Percentiles rank a stretch among this genome's conserved stretches.
These are phyloP conservation scores for Thecaphora thlaspeos DNA, from an alignment of 1,284 basidiomycete species.

Conservation along the genomic window DNA sequence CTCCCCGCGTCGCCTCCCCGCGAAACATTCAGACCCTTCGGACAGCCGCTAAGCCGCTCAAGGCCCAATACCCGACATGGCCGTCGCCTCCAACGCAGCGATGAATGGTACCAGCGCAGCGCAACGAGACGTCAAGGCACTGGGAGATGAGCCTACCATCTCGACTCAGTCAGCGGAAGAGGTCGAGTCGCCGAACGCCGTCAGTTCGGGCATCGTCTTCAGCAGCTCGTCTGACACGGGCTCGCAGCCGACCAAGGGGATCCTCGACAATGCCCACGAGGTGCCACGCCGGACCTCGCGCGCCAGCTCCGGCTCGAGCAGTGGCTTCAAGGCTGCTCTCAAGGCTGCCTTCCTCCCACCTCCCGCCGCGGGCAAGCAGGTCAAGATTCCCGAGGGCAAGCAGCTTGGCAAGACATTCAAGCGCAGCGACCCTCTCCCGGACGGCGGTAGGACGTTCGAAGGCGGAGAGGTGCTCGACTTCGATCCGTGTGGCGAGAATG, in stretches of 20 bases:
- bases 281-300: constrained; percentile 16
- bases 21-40: too few relatives aligned
- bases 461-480: constrained; percentile 41
- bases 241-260: constrained; percentile 11
- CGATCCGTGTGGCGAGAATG: constrained; percentile 42
- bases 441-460: constrained; percentile 13
- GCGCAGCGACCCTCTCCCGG: constrained; percentile 23
- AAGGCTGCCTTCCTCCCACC: constrained; percentile 44
- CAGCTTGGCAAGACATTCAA: constrained; percentile 43
- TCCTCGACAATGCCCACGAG: constrained; percentile 44
- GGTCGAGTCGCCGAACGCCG: neutral
- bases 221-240: neutral
- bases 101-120: too few relatives aligned
- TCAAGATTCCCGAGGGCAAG: constrained; percentile 33
- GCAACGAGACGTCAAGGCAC: too few relatives aligned
- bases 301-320: constrained; percentile 9
- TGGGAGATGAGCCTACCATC: too few relatives aligned
- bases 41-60: too few relatives aligned
- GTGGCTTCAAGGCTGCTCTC: constrained; percentile 29
- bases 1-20: too few relatives aligned
- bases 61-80: too few relatives aligned
- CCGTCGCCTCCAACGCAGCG: too few relatives aligned
- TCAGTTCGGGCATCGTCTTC: neutral
- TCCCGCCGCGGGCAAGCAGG: constrained; percentile 33
- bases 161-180: neutral